Evolutionary conservation across 116 monocot species (phyloP).

Genomic region (Cymodocea nodosa): DNA sequence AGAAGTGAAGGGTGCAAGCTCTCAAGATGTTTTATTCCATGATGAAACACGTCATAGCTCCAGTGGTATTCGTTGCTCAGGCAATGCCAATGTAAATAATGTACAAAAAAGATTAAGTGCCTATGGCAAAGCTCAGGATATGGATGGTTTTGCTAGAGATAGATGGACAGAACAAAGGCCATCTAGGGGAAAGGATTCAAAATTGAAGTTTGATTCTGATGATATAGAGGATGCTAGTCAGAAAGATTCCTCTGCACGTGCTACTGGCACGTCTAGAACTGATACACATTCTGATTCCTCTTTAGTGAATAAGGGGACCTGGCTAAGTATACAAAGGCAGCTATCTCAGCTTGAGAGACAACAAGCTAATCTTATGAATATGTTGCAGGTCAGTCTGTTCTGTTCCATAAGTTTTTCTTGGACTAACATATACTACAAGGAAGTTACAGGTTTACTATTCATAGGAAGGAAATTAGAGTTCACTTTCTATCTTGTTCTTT

Average conservation of each 20-base stretch:
- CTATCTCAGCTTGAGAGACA: slow-evolving; percentile 81
- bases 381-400: slow-evolving; percentile 60
- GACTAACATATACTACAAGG: no score
- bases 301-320: slow-evolving; percentile 55
- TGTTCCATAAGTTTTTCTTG: not conserved
- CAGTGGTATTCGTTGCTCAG: slow-evolving; percentile 13
- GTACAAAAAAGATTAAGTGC: slow-evolving; percentile 21
- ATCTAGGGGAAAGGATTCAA: slow-evolving; percentile 31
- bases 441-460: no score
- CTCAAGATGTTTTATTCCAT: slow-evolving; percentile 10
- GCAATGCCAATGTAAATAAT: slow-evolving; percentile 14
- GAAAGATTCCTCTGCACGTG: slow-evolving; percentile 27
- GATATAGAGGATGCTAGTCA: slow-evolving; percentile 30
- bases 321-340: slow-evolving; percentile 81
- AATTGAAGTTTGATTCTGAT: slow-evolving; percentile 43
- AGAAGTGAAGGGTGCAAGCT: slow-evolving; percentile 25
- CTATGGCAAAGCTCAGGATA: slow-evolving; percentile 22
- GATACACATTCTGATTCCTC: slow-evolving; percentile 38
- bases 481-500: no score
- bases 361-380: slow-evolving; percentile 80
- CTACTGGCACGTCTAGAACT: slow-evolving; percentile 20
- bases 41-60: slow-evolving; percentile 12
- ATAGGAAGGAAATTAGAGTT: no score
- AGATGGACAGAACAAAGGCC: slow-evolving; percentile 45
- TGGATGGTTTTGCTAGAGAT: slow-evolving; percentile 32